These are phyloP conservation scores for Pyrenophora teres DNA, from an alignment of 2,329 filamentous ascomycete species.

Conservation along the genomic window DNA sequence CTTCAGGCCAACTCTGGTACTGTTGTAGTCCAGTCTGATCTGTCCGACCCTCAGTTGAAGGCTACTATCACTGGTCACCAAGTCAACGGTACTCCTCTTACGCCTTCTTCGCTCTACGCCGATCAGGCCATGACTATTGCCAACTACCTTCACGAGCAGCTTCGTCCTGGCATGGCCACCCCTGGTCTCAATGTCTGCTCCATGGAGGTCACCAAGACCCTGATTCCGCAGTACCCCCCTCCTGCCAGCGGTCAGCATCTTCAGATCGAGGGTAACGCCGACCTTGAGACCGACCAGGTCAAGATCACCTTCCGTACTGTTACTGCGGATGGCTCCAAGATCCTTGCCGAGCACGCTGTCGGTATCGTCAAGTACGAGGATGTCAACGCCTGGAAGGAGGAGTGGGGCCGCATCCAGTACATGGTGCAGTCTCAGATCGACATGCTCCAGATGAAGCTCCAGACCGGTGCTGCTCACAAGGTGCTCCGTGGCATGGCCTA, in stretches of 20 bases:
- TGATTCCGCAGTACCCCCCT: constrained; percentile 62
- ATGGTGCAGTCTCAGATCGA: constrained; percentile 62
- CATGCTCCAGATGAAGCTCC: constrained; percentile 69
- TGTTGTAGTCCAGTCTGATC: constrained; percentile 68
- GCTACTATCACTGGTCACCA: constrained; percentile 67
- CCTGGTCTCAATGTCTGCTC: constrained; percentile 67
- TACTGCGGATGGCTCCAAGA: constrained; percentile 61
- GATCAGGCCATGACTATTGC: constrained; percentile 69
- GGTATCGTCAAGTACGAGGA: constrained; percentile 67
- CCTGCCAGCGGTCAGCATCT: constrained; percentile 62
- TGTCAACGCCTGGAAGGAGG: constrained; percentile 63
- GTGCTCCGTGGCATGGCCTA: constrained; percentile 77
- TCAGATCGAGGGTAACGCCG: constrained; percentile 63
- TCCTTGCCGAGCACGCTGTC: constrained; percentile 64
- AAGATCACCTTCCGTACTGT: constrained; percentile 62
- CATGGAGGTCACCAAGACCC: constrained; percentile 71
- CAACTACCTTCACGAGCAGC: constrained; percentile 69
- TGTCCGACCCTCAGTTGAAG: constrained; percentile 66
- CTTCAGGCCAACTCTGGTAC: constrained; percentile 63
- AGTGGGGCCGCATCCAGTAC: constrained; percentile 69
- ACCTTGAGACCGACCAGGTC: constrained; percentile 60
- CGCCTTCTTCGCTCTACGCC: constrained; percentile 66
- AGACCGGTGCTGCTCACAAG: constrained; percentile 70
- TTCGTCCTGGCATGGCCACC: constrained; percentile 60
- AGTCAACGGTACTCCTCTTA: constrained; percentile 69